Base-by-base conservation (phyloP, 176 grass and related monocot species). In the Carex pumila region DNA sequence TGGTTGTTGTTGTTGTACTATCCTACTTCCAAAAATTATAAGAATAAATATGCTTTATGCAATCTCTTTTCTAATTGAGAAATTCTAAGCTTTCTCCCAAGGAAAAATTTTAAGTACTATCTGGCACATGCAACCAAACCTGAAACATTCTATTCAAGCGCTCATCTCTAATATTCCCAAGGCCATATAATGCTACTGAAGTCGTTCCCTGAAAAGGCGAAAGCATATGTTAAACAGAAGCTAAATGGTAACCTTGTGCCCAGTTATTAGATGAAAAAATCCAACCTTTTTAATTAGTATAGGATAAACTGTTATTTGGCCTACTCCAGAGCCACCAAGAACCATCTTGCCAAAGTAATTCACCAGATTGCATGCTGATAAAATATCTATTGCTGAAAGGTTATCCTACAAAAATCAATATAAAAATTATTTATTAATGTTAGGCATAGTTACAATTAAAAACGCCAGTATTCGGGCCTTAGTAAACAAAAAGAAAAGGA, bases 281-380 rank as follows among this genome's bases (percentile, higher is more conserved):
- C 58, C 7, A 43, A 94, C 94, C 92, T 97, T 97, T 86, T 53
- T 91, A 17, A 97, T 84, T 17, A 97, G 86, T 85, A 91, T 79
- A 80, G 92, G 94, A 86, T 84, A 86, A 57, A 97, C 71, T 68
- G 61, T 79, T 85, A 92, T 82, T 68, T 97, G 56, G 65, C 84
- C 92, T 67, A 91, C 84, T 3, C 86, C 92, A 41, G 92, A 90
- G 32, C 90, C 83, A 17, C 85, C 92, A 75, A 91, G 81, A 69
- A 90, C 82, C 75, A 91, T 88, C 75, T 97, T 97, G 31, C 94
- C 94, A 80, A 97, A 97, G 75, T 97, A 97, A 80, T 97, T 97
- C 41, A 97, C 84, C 70, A 97, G 60, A 84, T 94, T 92, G 69
- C 89, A 85, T 52, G 92, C 89, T 8, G 94, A 89, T 17, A 97